Base-by-base conservation (phyloP, 768 basidiomycete species). In the Rhodotorula babjevae region DNA sequence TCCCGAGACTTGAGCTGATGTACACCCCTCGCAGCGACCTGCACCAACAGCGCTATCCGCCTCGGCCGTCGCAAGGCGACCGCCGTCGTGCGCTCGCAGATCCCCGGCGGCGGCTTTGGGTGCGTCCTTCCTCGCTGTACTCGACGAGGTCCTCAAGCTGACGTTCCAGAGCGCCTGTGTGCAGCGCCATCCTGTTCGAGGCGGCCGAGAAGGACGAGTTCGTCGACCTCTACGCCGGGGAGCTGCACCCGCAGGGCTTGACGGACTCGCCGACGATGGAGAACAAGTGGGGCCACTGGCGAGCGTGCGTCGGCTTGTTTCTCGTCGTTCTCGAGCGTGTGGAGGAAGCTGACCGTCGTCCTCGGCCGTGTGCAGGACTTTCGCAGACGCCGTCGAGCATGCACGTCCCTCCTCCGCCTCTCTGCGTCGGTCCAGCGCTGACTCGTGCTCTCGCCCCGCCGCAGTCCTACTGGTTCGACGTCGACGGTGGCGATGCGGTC, bases 401-500 rank as follows among this genome's bases (percentile, higher is more conserved):
- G 59, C 18, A 7, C 40, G 27, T 10, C 6, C 44, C 25, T 16
- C 42, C 21, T 14, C 9, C 11, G 2, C 14, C 44, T 12, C 2
- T 14, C 44, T 11, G 44, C 6, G 12, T 3, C 44, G 19, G 5
- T 31, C 18, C 61, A 5, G 6, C 29, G 15, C 25, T 23, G 1
- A 2, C n/a, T 10, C 16, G 3, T n/a, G 29, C 50, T 55, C 40
- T 27, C 6, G 10, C 25, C 25, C 12, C 40, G 0, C 25, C 36
- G 8, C 33, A 63, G 63, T 29, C 29, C 3, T 63, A 63, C 52
- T 63, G 63, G 63, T 63, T 63, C 52, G 40, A 63, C 16, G 23
- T 63, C 36, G 62, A 53, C 52, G 3, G 55, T 6, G 29, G 29
- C 16, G 53, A 62, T 42, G 33, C 61, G 18, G 12, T 40, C 18